phyloP scores from a whole-genome alignment of 192 early-diverging fungal species.

The Phycomyces nitens region DNA sequence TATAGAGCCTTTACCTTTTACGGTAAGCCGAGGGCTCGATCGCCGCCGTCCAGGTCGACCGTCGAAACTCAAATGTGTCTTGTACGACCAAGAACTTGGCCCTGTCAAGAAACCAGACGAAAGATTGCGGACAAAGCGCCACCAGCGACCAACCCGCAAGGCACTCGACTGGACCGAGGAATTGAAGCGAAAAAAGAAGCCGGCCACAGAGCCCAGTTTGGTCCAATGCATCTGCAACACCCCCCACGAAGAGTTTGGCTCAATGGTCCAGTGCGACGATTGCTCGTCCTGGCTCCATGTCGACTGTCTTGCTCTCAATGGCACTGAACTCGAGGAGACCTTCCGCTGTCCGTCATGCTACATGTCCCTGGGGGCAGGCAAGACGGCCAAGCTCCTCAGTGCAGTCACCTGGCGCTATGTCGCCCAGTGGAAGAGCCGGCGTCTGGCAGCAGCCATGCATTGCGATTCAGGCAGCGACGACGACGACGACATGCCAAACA shows the following conservation, averaged over 20 bases:
- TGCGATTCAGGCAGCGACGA: constrained; percentile 15
- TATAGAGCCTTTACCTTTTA: too few species aligned
- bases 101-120: background rate
- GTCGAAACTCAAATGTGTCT: background rate
- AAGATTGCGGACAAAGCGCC: background rate
- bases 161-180: background rate
- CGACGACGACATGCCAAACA: constrained; percentile 18
- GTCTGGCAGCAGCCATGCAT: constrained; percentile 13
- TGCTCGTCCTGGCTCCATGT: constrained; percentile 72
- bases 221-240: constrained; percentile 51
- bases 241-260: constrained; percentile 40
- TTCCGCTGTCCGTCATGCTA: constrained; percentile 57
- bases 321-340: constrained; percentile 51
- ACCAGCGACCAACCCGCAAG: background rate
- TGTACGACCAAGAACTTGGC: background rate
- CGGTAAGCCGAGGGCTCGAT: constrained; percentile 5
- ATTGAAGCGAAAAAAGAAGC: constrained; percentile 14
- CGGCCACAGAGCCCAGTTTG: too few species aligned
- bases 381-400: constrained; percentile 2
- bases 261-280: constrained; percentile 75
- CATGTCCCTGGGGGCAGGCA: background rate
- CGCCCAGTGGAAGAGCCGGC: constrained; percentile 23
- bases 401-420: constrained; percentile 24
- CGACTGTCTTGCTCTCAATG: constrained; percentile 59
- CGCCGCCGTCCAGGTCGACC: constrained; percentile 16